Evolutionary conservation across 352 stramenopile species (phyloP), one percentile per base, ranked within the genome.

Genomic region (Pythium scleroteichum): DNA sequence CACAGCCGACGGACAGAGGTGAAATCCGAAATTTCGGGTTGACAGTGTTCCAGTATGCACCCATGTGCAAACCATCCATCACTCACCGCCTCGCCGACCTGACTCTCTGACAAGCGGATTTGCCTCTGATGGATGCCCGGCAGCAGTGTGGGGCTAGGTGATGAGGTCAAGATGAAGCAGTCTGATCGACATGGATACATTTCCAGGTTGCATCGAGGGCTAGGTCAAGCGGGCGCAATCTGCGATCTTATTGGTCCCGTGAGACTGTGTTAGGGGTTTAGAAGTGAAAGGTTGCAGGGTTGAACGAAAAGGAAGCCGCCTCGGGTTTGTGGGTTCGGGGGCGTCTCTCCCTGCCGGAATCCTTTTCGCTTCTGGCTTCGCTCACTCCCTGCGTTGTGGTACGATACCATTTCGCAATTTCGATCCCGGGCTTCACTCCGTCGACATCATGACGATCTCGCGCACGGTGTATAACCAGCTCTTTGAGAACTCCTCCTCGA

Each of bases 381-480:
- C 40, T 8, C 16, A 12, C 22, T 35, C 55, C 17, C 33, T 40
- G 57, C 47, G 7, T 23, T 2, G 45, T 32, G 2, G 10, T 35
- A 35, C 29, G 29, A 35, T 35, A 5, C 29, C 63, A 68, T 72
- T 72, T 60, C 54, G 13, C 59, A 59, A 70, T 70, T 66, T 69
- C 62, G 40, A 45, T 32, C 53, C 45, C 27, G 50, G n/a, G 16
- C 41, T 63, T n/a, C 33, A 47, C 38, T 29, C 27, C 50, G 24
- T 32, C 38, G 19, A 61, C 33, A 53, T 22, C 16, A 93, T 93
- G 84, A 93, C 84, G 20, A 93, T 93, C 70, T 93, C 84, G 24
- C 78, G 79, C 56, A 89, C 66, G 16, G 84, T 93, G 56, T 91
- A 91, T 69, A 91, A 93, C 59, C 81, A 93, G 72, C 71, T 93